Evolutionary conservation across 2,329 filamentous ascomycete genomes (phyloP).

Genomic region (Phymatotrichopsis omnivora): DNA sequence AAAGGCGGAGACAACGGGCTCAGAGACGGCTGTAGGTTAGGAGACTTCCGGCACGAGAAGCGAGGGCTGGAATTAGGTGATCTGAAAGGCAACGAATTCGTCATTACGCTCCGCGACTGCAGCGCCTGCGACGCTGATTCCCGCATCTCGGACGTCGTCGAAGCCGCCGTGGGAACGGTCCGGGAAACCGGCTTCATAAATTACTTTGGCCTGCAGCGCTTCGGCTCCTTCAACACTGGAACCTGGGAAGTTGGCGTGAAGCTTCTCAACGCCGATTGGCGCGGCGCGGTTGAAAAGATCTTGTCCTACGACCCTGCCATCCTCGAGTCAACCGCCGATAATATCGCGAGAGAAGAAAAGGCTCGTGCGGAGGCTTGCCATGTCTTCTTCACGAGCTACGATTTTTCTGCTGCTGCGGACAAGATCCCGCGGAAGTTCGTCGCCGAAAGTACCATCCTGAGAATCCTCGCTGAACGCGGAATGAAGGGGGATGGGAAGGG

Average conservation of each 20-base stretch:
- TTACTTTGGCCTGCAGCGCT: conserved; percentile 95
- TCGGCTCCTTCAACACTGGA: conserved; percentile 75
- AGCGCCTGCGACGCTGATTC: conserved; percentile 36
- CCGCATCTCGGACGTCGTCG: conserved; percentile 41
- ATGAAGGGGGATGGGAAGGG: conserved; percentile 20
- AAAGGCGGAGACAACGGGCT: conserved; percentile 34
- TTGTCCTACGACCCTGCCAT: conserved; percentile 57
- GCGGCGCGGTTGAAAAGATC: conserved; percentile 68
- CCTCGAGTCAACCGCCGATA: conserved; percentile 38
- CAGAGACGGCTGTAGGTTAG: conserved; percentile 44
- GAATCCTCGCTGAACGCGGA: conserved; percentile 47
- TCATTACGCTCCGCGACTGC: conserved; percentile 82
- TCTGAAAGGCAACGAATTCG: conserved; percentile 80
- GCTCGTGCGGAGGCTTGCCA: conserved; percentile 69
- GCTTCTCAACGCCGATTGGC: conserved; percentile 71
- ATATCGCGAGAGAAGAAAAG: conserved; percentile 63
- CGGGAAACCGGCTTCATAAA: conserved; percentile 78
- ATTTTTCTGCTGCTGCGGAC: conserved; percentile 50
- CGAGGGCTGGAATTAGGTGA: conserved; percentile 71
- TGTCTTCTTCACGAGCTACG: conserved; percentile 52
- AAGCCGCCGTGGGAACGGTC: conserved; percentile 55
- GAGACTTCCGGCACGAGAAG: conserved; percentile 69
- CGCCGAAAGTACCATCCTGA: conserved; percentile 69
- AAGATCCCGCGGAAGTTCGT: conserved; percentile 69
- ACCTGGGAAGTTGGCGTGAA: conserved; percentile 78